phyloP scores from a whole-genome alignment of 2,329 filamentous ascomycete genomes.

The Didymella exigua region DNA sequence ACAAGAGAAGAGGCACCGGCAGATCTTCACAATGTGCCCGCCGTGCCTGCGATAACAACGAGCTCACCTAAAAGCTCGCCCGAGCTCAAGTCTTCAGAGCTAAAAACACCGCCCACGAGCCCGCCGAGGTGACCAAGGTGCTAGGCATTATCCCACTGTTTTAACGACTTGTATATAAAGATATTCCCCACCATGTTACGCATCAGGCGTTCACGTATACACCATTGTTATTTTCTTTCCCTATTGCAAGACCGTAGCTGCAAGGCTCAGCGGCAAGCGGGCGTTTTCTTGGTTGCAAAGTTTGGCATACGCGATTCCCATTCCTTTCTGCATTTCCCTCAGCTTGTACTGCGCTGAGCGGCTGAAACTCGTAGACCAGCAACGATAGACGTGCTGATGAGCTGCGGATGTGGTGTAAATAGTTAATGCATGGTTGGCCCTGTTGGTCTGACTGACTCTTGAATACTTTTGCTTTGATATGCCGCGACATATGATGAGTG shows the following conservation, averaged over 20 bases:
- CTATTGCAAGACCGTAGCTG: conserved; percentile 1
- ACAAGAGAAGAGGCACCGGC: conserved; percentile 38
- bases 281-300: conserved; percentile 10
- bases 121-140: conserved; percentile 15
- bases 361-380: conserved; percentile 12
- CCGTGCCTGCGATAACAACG: conserved; percentile 21
- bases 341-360: background rate
- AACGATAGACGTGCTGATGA: conserved; percentile 17
- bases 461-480: background rate
- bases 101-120: conserved; percentile 23
- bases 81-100: conserved; percentile 3
- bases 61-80: conserved; percentile 9
- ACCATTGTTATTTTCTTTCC: conserved; percentile 22
- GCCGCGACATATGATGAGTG: background rate
- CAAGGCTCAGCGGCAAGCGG: conserved; percentile 4
- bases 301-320: conserved; percentile 18
- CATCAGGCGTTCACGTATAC: conserved; percentile 27
- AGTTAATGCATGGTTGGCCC: conserved; percentile 13
- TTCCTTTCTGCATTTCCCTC: conserved; percentile 6
- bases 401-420: conserved; percentile 12
- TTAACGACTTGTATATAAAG: conserved; percentile 40
- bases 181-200: conserved; percentile 25
- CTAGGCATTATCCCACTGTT: conserved; percentile 24
- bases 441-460: conserved; percentile 2
- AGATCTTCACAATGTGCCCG: conserved; percentile 20